Conservation (phyloP, 441 rosid species). For the Corymbia calophylla region DNA sequence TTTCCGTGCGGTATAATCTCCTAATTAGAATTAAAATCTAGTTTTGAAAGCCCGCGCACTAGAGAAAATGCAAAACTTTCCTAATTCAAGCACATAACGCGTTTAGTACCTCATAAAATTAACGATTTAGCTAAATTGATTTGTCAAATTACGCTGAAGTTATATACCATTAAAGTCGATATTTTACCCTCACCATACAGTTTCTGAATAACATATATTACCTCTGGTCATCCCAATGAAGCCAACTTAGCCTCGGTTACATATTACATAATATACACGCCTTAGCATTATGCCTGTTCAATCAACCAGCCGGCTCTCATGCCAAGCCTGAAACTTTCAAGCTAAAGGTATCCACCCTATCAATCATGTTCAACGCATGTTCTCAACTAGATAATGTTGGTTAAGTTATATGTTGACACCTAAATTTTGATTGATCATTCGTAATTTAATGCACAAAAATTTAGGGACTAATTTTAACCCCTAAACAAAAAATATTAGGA, state of each 20-base stretch:
- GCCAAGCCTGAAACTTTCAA: background rate
- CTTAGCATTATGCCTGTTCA: background rate
- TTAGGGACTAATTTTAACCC: too few species aligned
- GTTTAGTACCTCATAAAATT: background rate
- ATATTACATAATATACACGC: background rate
- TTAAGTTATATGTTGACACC: too few species aligned
- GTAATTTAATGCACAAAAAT: too few species aligned
- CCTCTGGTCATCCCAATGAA: too few species aligned
- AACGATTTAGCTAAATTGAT: background rate
- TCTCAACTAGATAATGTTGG: background rate
- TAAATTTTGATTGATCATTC: too few species aligned
- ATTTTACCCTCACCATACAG: background rate
- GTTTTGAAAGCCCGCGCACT: background rate
- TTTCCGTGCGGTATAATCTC: background rate
- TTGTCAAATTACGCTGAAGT: background rate
- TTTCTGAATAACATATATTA: too few species aligned
- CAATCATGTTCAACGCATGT: background rate
- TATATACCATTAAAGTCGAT: background rate
- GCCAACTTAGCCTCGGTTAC: too few species aligned
- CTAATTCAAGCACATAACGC: background rate
- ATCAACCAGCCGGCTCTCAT: background rate
- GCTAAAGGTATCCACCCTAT: background rate
- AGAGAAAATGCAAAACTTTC: background rate
- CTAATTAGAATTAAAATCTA: background rate
- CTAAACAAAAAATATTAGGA: too few species aligned